Conservation (phyloP, 176 grass and related monocot genomes). For the Phragmites australis region DNA sequence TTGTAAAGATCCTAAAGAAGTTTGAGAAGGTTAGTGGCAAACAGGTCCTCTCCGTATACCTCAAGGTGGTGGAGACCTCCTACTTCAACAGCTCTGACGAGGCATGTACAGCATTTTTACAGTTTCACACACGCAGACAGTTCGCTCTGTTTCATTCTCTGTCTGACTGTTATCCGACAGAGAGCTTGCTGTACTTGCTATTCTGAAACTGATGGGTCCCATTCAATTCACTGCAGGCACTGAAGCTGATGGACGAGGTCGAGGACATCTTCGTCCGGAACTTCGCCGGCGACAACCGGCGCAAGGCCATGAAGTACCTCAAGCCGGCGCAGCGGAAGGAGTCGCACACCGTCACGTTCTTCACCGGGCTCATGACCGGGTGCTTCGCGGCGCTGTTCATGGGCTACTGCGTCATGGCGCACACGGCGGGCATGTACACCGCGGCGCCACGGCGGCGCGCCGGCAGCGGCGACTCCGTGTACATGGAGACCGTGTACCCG, state of each 20-base stretch:
- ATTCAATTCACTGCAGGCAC: constrained; percentile 6
- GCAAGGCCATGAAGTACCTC: constrained; percentile 86
- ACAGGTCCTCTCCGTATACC: constrained; percentile 55
- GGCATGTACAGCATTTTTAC: constrained; percentile 41
- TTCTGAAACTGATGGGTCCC: background rate
- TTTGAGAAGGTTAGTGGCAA: constrained; percentile 77
- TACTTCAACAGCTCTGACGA: constrained; percentile 85
- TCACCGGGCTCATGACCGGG: constrained; percentile 66
- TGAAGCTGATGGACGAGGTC: constrained; percentile 77
- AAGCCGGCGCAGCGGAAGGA: constrained; percentile 60
- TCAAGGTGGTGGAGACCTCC: constrained; percentile 78
- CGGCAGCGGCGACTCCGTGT: constrained; percentile 37
- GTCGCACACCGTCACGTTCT: constrained; percentile 64
- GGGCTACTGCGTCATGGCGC: constrained; percentile 79
- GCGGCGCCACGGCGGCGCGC: constrained; percentile 14
- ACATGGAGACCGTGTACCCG: constrained; percentile 88
- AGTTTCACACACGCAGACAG: too few relatives aligned
- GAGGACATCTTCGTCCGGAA: constrained; percentile 69
- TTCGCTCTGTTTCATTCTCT: background rate
- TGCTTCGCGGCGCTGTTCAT: constrained; percentile 65
- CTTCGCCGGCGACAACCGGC: constrained; percentile 58
- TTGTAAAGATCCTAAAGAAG: constrained; percentile 84
- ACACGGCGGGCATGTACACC: constrained; percentile 55
- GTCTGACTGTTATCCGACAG: background rate
- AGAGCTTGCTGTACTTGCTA: background rate